Percentiles rank a stretch among this genome's conserved stretches.
Conservation (phyloP, 768 basidiomycete genomes). For the Hygrocybe coccinea region DNA sequence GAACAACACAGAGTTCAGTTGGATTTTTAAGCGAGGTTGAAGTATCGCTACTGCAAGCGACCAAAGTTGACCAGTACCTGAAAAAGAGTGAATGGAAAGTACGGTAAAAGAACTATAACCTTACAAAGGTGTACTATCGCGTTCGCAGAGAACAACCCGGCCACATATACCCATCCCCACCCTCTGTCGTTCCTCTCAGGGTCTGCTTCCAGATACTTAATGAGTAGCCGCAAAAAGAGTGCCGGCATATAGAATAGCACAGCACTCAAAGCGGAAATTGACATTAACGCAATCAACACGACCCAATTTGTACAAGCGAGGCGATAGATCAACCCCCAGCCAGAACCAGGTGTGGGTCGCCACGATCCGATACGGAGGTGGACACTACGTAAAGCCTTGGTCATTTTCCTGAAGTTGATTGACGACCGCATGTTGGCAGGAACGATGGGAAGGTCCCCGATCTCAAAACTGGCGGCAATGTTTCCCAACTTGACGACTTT, state of each 20-base stretch:
- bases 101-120: conserved; percentile 10
- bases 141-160: conserved; percentile 34
- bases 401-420: conserved; percentile 62
- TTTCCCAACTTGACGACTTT: conserved; percentile 84
- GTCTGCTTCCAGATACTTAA: conserved; percentile 63
- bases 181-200: conserved; percentile 46
- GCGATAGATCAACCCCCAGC: conserved; percentile 59
- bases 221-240: conserved; percentile 55
- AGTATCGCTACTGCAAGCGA: conserved; percentile 62
- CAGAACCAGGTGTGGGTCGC: conserved; percentile 56
- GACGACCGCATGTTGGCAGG: conserved; percentile 67
- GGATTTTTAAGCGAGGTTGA: conserved; percentile 65
- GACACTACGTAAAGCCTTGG: conserved; percentile 40
- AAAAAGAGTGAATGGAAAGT: neutral
- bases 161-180: conserved; percentile 70
- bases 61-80: conserved; percentile 69
- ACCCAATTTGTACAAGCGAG: conserved; percentile 53
- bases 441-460: conserved; percentile 83
- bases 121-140: conserved; percentile 32
- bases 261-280: conserved; percentile 54
- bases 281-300: conserved; percentile 38
- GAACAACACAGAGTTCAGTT: conserved; percentile 81
- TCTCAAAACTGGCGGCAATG: conserved; percentile 67
- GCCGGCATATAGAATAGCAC: conserved; percentile 60
- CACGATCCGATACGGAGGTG: conserved; percentile 50